Base-by-base conservation (phyloP, 2,329 filamentous ascomycete species). In the Colletotrichum higginsianum region DNA sequence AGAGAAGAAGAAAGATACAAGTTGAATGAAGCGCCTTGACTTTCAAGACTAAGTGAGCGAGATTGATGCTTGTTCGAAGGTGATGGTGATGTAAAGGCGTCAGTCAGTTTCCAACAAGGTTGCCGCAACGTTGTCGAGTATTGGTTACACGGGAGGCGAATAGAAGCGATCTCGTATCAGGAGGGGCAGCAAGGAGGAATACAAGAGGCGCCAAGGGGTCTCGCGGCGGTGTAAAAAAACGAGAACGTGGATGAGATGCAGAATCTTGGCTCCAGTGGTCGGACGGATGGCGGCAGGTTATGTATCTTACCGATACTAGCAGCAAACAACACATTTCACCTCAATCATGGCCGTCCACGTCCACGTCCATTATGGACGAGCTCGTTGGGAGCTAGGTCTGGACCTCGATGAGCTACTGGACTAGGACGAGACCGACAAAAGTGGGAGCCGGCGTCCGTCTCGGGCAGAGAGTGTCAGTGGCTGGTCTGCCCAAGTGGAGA, bases 291-390 rank as follows among this genome's bases (percentile, higher is more conserved):
- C 40, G 38, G 65, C 64, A 62, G 61, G 49, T 73, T 73, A 61
- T 72, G 64, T 73, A 69, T 66, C 38, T 56, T 50, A 57, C 74
- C 73, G 74, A 63, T 75, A 74, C 42, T 61, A 67, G 61, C 70
- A 72, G 70, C 60, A 72, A 67, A 62, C 52, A 68, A 44, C 58
- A 61, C 67, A 18, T 23, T 44, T 58, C 66, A 38, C 58, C 30
- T 60, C 46, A 26, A 49, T 40, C 35, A 23, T 40, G 38, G 21
- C 47, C 44, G 26, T 56, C 50, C 35, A 35, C 35, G 35, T 38
- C 35, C 40, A 46, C 40, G 11, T 60, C 26, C 38, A 53, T 16
- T 15, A 58, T 63, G 66, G 53, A 50, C 38, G 47, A 58, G 46
- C 58, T 55, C 47, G 53, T 61, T 15, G 42, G 46, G 35, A 12